A percentile compares a stretch with the other conserved stretches of the same genome.
These are phyloP conservation scores for Mentha longifolia DNA, from an alignment of 257 asterid species.

Conservation along the genomic window DNA sequence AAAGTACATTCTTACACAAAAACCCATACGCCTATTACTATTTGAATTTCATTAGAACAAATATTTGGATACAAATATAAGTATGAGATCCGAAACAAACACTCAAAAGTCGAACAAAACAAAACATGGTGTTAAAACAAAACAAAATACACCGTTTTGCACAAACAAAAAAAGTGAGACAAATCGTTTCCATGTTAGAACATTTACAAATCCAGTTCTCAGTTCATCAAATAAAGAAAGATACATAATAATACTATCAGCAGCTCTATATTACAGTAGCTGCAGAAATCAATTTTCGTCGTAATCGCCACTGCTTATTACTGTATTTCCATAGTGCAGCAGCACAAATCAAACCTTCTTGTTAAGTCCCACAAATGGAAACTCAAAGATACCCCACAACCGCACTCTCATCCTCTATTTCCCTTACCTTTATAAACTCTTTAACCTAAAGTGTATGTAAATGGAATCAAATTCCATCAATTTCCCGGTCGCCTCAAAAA, in stretches of 20 bases:
- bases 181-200: not conserved
- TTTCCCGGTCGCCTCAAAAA: constrained; percentile 66
- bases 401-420: constrained; percentile 10
- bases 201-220: constrained; percentile 1
- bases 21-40: too few relatives aligned
- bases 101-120: too few relatives aligned
- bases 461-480: constrained; percentile 26
- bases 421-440: constrained; percentile 23
- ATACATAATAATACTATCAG: too few relatives aligned
- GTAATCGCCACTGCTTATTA: constrained; percentile 30
- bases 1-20: too few relatives aligned
- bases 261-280: not conserved
- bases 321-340: constrained; percentile 13
- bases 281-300: constrained; percentile 38
- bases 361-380: constrained; percentile 29
- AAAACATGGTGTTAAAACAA: too few relatives aligned
- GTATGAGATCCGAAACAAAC: too few relatives aligned
- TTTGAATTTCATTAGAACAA: too few relatives aligned
- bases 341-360: not conserved
- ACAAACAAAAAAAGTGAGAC: not conserved
- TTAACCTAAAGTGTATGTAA: constrained; percentile 7
- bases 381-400: constrained; percentile 8
- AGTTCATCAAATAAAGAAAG: too few relatives aligned
- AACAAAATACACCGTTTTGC: too few relatives aligned
- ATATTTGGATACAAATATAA: too few relatives aligned